Conservation (phyloP, 176 grass and related monocot genomes). For the sorghum (Sorghum bicolor) region Sorghum_bicolor_NCBIv3 NC_012875.2:44605501-44606000, state of each 20-base stretch:
- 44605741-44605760: neutral
- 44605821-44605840: no score
- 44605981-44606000: conserved; percentile 81
- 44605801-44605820: no score
- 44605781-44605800: no score
- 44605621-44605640: conserved; percentile 63
- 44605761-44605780: no score
- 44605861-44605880: conserved; percentile 90
- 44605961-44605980: conserved; percentile 97
- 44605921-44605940: conserved; percentile 34
- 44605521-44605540: conserved; percentile 24
- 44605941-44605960: conserved; percentile 62
- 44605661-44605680: conserved; percentile 69
- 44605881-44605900: conserved; percentile 40
- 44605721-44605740: conserved; percentile 43
- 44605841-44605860: no score
- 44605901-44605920: conserved; percentile 6
- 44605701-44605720: conserved; percentile 27
- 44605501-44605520: no score
- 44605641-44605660: conserved; percentile 57
- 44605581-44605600: no score
- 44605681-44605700: conserved; percentile 47
- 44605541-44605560: no score
- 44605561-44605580: no score
- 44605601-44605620: no score